These are phyloP conservation scores for Corrigiola litoralis DNA, from an alignment of 179 eudicot genomes.

Conservation along the genomic window DNA sequence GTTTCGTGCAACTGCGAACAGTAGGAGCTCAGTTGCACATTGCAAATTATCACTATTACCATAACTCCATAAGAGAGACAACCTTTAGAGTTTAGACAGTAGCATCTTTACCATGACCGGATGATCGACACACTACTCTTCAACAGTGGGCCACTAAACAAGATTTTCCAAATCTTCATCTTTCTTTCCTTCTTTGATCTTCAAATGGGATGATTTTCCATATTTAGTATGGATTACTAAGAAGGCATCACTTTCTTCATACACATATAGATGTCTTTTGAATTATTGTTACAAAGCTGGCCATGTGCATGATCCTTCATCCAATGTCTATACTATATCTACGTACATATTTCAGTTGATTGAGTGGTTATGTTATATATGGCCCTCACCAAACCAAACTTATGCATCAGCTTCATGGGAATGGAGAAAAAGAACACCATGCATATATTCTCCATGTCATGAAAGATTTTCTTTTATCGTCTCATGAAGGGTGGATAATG, in stretches of 20 bases:
- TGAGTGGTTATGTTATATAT: constrained; percentile 1
- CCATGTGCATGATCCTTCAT: constrained; percentile 14
- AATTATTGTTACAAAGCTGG: constrained; percentile 22
- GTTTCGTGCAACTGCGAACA: no score
- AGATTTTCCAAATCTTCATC: constrained; percentile 20
- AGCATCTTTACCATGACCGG: constrained; percentile 12
- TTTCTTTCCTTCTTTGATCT: constrained; percentile 2
- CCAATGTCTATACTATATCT: not conserved
- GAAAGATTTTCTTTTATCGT: constrained; percentile 1
- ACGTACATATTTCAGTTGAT: not conserved
- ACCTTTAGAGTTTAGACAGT: constrained; percentile 4
- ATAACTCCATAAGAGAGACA: no score
- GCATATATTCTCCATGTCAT: constrained; percentile 24
- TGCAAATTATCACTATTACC: no score
- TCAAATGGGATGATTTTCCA: constrained; percentile 12
- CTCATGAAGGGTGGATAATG: constrained; percentile 17
- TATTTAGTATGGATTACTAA: constrained; percentile 11
- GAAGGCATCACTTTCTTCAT: not conserved
- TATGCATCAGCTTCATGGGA: not conserved
- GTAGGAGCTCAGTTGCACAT: no score
- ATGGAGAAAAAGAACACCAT: not conserved
- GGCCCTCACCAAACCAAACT: constrained; percentile 13
- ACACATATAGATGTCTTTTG: constrained; percentile 9
- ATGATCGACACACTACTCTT: constrained; percentile 2
- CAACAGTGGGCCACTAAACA: constrained; percentile 18